Base-by-base conservation (phyloP, 768 basidiomycete genomes). In the Cantharellus cinnabarinus region DNA sequence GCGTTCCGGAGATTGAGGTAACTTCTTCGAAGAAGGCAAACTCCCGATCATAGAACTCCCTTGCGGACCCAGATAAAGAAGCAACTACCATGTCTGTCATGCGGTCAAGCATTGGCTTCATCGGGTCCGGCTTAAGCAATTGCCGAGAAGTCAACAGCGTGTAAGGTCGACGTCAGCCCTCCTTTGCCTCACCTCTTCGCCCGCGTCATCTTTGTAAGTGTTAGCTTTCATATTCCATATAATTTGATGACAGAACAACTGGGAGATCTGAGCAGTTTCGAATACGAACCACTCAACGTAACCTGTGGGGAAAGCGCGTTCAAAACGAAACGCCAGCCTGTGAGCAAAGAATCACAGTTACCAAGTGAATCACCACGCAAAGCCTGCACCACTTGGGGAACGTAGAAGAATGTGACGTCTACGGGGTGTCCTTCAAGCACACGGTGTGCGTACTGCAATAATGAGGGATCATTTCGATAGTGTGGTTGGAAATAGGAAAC, bases 191-290 rank as follows among this genome's bases (percentile, higher is more conserved):
- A 87, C 89, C 60, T 85, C 75, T 68, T 93, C 91, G 10, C 81
- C 89, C 4, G 76, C 73, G 66, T 98, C 95, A 65, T 91, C 94
- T 65, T 85, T 89, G 69, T 81, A 95, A 62, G 87, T 90, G 66
- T 99, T 99, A 3, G 95, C 95, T 66, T 94, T 94, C 95, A 98
- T 98, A 69, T 98, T 99, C 95, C 95, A 99, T 62, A 99, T 89
- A 63, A 98, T 98, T 72, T 99, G 95, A 68, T 99, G 95, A 67
- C 95, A 99, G 73, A 99, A 99, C 34, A 90, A 71, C 68, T 94
- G 93, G 2, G 94, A 98, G 57, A 98, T 89, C 71, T 89, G 94
- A 4, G 94, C 85, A 0, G 93, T 95, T 72, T 98, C 93, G 63
- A 91, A 90, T 64, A 98, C 89, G 76, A 97, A 99, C 29, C 82